phyloP scores from a whole-genome alignment of 2,329 filamentous ascomycete genomes.

The Graphium sp. region DNA sequence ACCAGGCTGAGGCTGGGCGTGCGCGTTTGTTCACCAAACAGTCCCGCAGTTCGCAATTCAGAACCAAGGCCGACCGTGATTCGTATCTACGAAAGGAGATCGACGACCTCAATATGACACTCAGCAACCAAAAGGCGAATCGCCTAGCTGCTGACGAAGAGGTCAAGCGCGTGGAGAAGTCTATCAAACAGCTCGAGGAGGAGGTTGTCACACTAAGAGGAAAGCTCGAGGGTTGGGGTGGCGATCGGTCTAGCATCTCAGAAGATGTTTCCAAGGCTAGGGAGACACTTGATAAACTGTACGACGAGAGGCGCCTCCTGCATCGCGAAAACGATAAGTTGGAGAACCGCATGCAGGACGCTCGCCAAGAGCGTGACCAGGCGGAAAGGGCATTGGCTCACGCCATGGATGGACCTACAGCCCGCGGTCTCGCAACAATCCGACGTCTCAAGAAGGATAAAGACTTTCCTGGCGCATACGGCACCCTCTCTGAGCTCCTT shows the following conservation, averaged over 20 bases:
- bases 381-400: conserved; percentile 65
- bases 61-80: conserved; percentile 77
- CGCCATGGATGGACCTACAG: conserved; percentile 80
- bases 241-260: conserved; percentile 53
- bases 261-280: conserved; percentile 63
- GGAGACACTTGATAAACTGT: conserved; percentile 60
- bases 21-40: conserved; percentile 84
- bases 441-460: conserved; percentile 65
- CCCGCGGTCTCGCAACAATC: conserved; percentile 73
- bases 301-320: conserved; percentile 75
- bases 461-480: conserved; percentile 74
- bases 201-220: conserved; percentile 56
- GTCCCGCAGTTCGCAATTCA: conserved; percentile 73
- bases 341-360: conserved; percentile 58
- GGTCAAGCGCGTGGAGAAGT: conserved; percentile 50
- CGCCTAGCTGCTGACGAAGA: conserved; percentile 74
- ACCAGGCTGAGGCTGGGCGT: conserved; percentile 57
- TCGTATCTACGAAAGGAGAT: conserved; percentile 68
- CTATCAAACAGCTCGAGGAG: conserved; percentile 55
- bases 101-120: conserved; percentile 56
- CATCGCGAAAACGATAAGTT: conserved; percentile 83
- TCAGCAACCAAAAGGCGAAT: conserved; percentile 70
- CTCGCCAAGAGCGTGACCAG: conserved; percentile 57
- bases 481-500: conserved; percentile 84
- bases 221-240: conserved; percentile 63